These are phyloP conservation scores for Colletotrichum tanaceti DNA, from an alignment of 2,329 filamentous ascomycete genomes.

Conservation along the genomic window DNA sequence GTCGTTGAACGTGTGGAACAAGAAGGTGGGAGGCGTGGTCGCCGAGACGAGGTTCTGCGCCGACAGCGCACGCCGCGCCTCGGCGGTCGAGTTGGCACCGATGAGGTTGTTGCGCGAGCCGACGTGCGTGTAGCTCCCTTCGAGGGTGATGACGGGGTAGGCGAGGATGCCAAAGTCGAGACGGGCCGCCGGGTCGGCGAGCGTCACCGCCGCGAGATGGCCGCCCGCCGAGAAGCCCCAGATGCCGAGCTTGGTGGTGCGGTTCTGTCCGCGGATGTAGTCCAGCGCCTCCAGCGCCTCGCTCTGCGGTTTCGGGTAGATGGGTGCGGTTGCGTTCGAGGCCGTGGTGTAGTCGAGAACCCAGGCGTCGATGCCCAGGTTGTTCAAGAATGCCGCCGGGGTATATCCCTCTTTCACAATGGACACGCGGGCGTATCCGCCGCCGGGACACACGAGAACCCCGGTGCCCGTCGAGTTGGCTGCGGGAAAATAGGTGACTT, in stretches of 20 bases:
- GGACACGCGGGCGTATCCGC: constrained; percentile 39
- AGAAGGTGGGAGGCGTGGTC: constrained; percentile 49
- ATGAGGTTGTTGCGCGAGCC: constrained; percentile 43
- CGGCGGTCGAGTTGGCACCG: constrained; percentile 39
- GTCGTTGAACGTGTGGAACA: constrained; percentile 50
- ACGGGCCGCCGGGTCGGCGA: constrained; percentile 39
- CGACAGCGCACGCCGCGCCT: constrained; percentile 41
- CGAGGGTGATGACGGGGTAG: constrained; percentile 44
- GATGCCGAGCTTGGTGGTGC: constrained; percentile 42
- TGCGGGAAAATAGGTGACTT: constrained; percentile 34
- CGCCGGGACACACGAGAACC: constrained; percentile 42
- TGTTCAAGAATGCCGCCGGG: constrained; percentile 40
- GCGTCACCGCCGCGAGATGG: constrained; percentile 43
- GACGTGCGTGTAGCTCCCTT: constrained; percentile 36
- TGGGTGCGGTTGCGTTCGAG: constrained; percentile 37
- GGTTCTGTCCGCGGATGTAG: constrained; percentile 40
- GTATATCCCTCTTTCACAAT: constrained; percentile 38
- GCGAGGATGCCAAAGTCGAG: constrained; percentile 44
- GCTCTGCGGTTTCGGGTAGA: constrained; percentile 41
- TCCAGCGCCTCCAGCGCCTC: constrained; percentile 42
- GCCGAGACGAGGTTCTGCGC: constrained; percentile 45
- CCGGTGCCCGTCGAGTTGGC: constrained; percentile 35
- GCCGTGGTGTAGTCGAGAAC: constrained; percentile 42
- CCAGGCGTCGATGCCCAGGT: constrained; percentile 42
- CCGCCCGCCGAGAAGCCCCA: constrained; percentile 45